Evolutionary conservation across 192 early-diverging fungal genomes (phyloP).

Genomic region (Dissophora globulifera): DNA sequence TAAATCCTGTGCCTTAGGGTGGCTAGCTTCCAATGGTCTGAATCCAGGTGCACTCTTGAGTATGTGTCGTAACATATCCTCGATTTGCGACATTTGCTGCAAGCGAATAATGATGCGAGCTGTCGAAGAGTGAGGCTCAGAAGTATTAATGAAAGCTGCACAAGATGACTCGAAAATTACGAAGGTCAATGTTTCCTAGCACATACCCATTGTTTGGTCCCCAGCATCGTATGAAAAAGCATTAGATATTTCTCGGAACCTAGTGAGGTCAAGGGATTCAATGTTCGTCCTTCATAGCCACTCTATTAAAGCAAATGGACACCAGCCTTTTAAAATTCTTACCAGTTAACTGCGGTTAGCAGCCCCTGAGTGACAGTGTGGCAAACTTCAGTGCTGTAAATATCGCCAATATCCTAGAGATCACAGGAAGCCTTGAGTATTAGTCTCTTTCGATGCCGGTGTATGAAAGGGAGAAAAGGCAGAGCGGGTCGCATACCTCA

Average conservation of each 20-base stretch:
- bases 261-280: constrained; percentile 37
- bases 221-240: constrained; percentile 61
- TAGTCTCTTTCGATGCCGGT: too few relatives aligned
- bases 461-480: too few relatives aligned
- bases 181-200: neutral
- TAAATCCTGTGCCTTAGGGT: constrained; percentile 15
- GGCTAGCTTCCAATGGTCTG: constrained; percentile 54
- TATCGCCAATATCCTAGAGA: constrained; percentile 23
- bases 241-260: constrained; percentile 77
- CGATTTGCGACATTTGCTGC: constrained; percentile 54
- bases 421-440: neutral
- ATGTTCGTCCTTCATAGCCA: too few relatives aligned
- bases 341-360: constrained; percentile 67
- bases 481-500: constrained; percentile 41
- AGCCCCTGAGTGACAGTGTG: constrained; percentile 46
- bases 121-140: too few relatives aligned
- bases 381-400: constrained; percentile 54
- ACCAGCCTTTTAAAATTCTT: too few relatives aligned
- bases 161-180: neutral
- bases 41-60: constrained; percentile 45
- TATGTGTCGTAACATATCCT: constrained; percentile 45
- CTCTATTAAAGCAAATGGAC: neutral
- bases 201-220: constrained; percentile 47
- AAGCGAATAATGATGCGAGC: constrained; percentile 55
- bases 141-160: too few relatives aligned